Evolutionary conservation across 257 asterid species (phyloP).

Genomic region (Salvia miltiorrhiza): DNA sequence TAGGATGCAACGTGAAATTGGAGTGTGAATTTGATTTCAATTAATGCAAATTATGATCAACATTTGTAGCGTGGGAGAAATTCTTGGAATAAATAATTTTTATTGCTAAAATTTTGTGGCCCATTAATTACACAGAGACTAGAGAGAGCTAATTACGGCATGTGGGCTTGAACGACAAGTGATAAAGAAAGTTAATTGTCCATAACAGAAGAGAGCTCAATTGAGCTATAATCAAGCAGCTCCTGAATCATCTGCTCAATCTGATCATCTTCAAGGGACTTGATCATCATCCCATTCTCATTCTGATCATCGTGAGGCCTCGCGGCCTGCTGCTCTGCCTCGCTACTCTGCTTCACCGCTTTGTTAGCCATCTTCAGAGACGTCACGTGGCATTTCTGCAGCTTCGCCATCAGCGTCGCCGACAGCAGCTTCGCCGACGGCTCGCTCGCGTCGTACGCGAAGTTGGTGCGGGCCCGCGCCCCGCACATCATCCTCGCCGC

Average conservation of each 20-base stretch:
- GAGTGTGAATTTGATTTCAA: not conserved
- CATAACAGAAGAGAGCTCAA: constrained; percentile 55
- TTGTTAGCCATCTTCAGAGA: constrained; percentile 49
- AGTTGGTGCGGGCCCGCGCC: constrained; percentile 73
- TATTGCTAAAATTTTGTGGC: not conserved
- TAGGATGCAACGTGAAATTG: not conserved
- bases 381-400: constrained; percentile 69
- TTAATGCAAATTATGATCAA: not conserved
- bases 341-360: constrained; percentile 4
- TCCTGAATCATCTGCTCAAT: constrained; percentile 90
- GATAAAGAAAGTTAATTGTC: constrained; percentile 7
- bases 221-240: constrained; percentile 64
- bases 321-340: not conserved
- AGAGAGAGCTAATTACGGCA: not conserved
- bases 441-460: constrained; percentile 51
- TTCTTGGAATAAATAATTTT: not conserved
- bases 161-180: not conserved
- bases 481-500: constrained; percentile 91
- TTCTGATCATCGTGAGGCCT: too few species aligned
- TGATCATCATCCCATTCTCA: constrained; percentile 14
- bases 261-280: constrained; percentile 65
- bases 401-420: constrained; percentile 68
- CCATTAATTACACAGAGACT: constrained; percentile 4
- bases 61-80: too few species aligned
- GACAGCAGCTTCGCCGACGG: constrained; percentile 59